A percentile compares a stretch with the other conserved stretches of the same genome.
Evolutionary conservation across 2,329 filamentous ascomycete species (phyloP).

Genomic region (Harringtonia aguacate): DNA sequence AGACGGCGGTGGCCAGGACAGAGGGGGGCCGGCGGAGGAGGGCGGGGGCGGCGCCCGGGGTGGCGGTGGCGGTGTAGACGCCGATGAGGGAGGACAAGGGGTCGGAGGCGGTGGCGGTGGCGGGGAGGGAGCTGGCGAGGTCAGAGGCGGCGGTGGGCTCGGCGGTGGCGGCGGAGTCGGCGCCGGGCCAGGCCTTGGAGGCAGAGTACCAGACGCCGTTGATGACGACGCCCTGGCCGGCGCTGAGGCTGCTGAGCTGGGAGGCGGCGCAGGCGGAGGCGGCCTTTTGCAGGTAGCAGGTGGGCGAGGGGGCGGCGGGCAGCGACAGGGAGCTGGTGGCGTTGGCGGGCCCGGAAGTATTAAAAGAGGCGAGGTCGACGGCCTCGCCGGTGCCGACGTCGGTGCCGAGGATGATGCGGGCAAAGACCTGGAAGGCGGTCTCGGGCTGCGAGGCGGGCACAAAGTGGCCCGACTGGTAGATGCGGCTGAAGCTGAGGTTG

Average conservation of each 20-base stretch:
- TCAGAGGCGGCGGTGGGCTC: not conserved
- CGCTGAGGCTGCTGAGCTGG: constrained; percentile 38
- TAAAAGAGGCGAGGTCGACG: constrained; percentile 39
- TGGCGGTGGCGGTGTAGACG: constrained; percentile 21
- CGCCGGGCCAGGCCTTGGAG: constrained; percentile 29
- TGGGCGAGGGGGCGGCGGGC: constrained; percentile 27
- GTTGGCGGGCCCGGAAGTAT: constrained; percentile 9
- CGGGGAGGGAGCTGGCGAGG: not conserved
- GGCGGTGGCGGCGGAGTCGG: not conserved
- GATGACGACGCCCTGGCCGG: constrained; percentile 41
- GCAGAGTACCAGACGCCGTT: constrained; percentile 45
- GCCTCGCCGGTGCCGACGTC: constrained; percentile 44
- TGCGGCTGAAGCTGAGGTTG: constrained; percentile 57
- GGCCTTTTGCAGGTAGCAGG: constrained; percentile 15
- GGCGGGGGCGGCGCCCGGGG: constrained; percentile 9
- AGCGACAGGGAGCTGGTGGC: constrained; percentile 13
- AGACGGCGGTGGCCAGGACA: not conserved
- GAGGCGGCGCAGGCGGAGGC: constrained; percentile 25
- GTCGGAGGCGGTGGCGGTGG: not conserved
- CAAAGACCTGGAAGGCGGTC: constrained; percentile 48
- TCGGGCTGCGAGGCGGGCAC: constrained; percentile 51
- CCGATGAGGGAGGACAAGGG: constrained; percentile 23
- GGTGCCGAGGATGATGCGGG: constrained; percentile 44
- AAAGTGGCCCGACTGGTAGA: constrained; percentile 57
- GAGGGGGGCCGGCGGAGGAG: not conserved